Evolutionary conservation across 306 rosid genomes (phyloP), one percentile per base, ranked within the genome.

Genomic region (Calophaca sinica): DNA sequence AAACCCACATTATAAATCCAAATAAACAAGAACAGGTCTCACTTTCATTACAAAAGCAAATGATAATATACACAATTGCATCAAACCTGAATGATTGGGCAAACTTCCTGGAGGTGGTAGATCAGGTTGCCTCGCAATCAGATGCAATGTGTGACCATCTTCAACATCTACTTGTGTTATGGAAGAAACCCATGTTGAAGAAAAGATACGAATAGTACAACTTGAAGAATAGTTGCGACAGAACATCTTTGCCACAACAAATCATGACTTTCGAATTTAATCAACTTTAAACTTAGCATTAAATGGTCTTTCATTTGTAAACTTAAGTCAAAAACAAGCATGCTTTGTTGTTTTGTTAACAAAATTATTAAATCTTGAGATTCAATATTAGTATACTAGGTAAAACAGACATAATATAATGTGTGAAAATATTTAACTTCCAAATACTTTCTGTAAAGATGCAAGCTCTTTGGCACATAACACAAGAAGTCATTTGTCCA

Each of bases 141-240:
- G 32, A 85, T 92, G 99, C 84, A 96, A 89, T 82, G 99, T 96
- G 79, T 96, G 98, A 74, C 99, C 99, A 81, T 96, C 99, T 83
- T 96, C 99, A 80, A 96, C 99, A 79, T 96, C 99, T 96, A 81
- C 66, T 77, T 53, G 51, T 60, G 85, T 92, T 87, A 92, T 77
- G 87, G 78, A 75, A 65, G 80, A 86, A 83, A 78, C 68, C 36
- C 48, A 45, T 62, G 62, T 84, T 49, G 65, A 74, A 78, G 11
- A 66, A 58, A 38, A 49, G 44, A 71, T 72, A 64, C 20, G 62
- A 35, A 72, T 15, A 77, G 32, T 20, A 73, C 69, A 68, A 62
- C 52, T 71, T 55, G 32, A 57, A 54, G 65, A 71, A 76, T 76
- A 69, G 65, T 39, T 49, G 74, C 74, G 44, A 62, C 62, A 60